Base-by-base conservation (phyloP, 352 stramenopile genomes). In the Phytophthora pistaciae region DNA sequence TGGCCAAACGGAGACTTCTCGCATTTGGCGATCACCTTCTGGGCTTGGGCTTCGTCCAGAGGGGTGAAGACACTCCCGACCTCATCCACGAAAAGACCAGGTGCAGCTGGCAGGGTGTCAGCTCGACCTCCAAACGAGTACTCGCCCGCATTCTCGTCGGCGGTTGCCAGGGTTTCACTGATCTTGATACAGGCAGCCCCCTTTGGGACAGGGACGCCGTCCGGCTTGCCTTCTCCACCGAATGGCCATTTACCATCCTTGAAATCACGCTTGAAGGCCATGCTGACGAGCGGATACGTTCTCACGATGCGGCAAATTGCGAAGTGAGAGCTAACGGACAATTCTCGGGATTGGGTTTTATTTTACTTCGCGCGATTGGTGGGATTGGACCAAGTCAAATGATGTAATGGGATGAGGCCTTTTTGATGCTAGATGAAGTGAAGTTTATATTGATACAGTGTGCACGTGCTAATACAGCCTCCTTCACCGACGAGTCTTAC, bases 1-100 rank as follows among this genome's bases (percentile, higher is more conserved):
- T 44, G 36, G 10, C 36, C 36, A 44, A 44, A 63, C 5, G 50
- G 60, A 20, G 60, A 91, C 88, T 55, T 64, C 42, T 40, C 33
- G 33, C 63, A 58, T 1, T 48, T 14, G 3, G 18, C 40, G 20
- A 63, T 33, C 5, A 70, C 31, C 9, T 64, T 31, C 55, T 64
- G 42, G 1, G 63, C 63, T 11, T 40, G 58, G 46, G 36, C 18
- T 42, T 33, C 18, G 3, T 18, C 16, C 13, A 71, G 56, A 6
- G 64, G 64, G 61, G 36, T 31, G 49, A 29, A 20, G 25, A 66
- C 44, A 7, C 7, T 31, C 3, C 49, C 48, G 1, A 71, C 21
- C 1, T 57, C 64, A 18, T 65, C 25, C 1, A 71, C 56, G 10
- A 48, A 18, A 4, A 71, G 49, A 2, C 64, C 64, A 18, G 33